A percentile compares a stretch with the other conserved stretches of the same genome.
These are phyloP conservation scores for Penicillium expansum DNA, from an alignment of 2,329 filamentous ascomycete species.

Conservation along the genomic window DNA sequence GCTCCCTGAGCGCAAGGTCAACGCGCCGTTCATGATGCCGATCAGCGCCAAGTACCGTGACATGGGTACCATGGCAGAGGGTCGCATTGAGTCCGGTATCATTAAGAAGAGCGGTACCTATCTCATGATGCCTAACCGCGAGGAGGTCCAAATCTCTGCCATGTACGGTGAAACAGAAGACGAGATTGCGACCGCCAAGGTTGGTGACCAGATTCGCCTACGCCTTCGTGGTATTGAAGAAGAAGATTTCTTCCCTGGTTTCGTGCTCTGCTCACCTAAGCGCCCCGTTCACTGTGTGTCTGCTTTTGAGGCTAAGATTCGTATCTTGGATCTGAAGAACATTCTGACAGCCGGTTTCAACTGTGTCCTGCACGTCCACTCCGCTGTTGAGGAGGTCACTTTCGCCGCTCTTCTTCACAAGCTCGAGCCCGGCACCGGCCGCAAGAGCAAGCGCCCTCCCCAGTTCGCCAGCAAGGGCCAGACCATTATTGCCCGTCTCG, in stretches of 20 bases:
- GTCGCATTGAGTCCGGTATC: conserved; percentile 92
- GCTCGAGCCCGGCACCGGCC: conserved; percentile 87
- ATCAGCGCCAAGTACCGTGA: conserved; percentile 95
- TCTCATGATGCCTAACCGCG: conserved; percentile 94
- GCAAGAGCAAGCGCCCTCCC: conserved; percentile 90
- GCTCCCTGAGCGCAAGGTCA: conserved; percentile 89
- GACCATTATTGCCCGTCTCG: conserved; percentile 87
- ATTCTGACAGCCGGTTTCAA: conserved; percentile 95
- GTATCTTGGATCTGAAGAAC: conserved; percentile 88
- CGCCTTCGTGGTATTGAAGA: conserved; percentile 94
- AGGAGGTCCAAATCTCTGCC: conserved; percentile 74
- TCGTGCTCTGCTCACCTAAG: conserved; percentile 93
- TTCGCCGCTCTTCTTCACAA: conserved; percentile 87
- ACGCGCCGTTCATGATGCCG: conserved; percentile 99
- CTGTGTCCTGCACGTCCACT: conserved; percentile 95
- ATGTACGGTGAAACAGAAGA: conserved; percentile 96
- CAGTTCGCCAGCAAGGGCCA: conserved; percentile 78
- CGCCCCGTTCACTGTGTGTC: conserved; percentile 86
- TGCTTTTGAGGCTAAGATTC: conserved; percentile 93
- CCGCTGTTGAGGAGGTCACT: conserved; percentile 95
- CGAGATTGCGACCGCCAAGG: conserved; percentile 75
- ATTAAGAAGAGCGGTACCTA: conserved; percentile 84
- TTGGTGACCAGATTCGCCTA: conserved; percentile 90
- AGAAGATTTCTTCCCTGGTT: conserved; percentile 92
- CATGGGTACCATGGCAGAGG: conserved; percentile 95